Base-by-base conservation (phyloP, 257 asterid species). In the Misopates orontium region DNA sequence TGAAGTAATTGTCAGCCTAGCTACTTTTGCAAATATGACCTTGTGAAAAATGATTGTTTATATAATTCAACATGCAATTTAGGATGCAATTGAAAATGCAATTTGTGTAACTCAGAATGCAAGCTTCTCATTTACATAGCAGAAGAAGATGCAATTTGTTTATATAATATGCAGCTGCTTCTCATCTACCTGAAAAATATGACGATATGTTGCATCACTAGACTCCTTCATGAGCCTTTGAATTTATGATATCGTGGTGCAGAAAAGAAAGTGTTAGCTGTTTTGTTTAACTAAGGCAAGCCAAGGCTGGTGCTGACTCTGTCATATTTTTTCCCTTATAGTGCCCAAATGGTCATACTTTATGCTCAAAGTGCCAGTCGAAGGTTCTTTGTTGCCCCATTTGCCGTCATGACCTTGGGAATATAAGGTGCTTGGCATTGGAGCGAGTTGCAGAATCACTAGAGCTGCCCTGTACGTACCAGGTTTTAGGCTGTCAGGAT, bases 301-400 rank as follows among this genome's bases (percentile, higher is more conserved):
- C 8, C 45, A 21, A 19, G 45, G 60, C 66, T 56, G 19, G 23
- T 44, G 41, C 28, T 24, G 8, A 52, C 47, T 63, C 19, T 42
- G 10, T 47, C 32, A 42, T 44, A 28, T 28, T 3, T 2, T 56
- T 69, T 28, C 68, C 18, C 12, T 60, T 72, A 13, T 51, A 82
- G 87, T 83, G 85, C 57, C 85, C 88, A 62, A 83, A 83, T 62
- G 88, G 88, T 65, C 88, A 83, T 64, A 83, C 88, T 54, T 62
- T 83, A 70, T 83, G 88, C 76, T 77, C 78, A 8, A 80, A 75
- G 69, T 83, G 88, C 72, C 83, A 77, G 70, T 58, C 77, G 4
- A 77, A 77, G 63, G 75, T 80, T 17, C 75, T 56, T 3, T 64
- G 79, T 40, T 83, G 88, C 82, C 85, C 88, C 10, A 78, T 80